Base-by-base conservation (phyloP, 306 rosid genomes). In the Corylus heterophylla region DNA sequence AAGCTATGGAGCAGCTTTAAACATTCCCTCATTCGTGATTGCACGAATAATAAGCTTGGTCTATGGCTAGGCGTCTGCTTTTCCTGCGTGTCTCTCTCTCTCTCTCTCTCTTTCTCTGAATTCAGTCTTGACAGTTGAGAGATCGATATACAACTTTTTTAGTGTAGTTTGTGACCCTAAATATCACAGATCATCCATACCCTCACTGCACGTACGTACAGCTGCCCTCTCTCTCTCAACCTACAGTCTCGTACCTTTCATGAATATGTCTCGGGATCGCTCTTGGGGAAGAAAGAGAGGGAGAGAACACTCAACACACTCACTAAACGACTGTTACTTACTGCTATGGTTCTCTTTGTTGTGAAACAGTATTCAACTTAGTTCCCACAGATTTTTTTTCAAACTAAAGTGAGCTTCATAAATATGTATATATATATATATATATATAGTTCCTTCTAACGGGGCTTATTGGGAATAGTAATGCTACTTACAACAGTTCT, bases 141-240 rank as follows among this genome's bases (percentile, higher is more conserved):
- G 44, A 35, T 35, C 2, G 2, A 42, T 5, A 76, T 82, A 85
- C 80, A 86, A 82, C 90, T 82, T 86, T 84, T 89, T 87, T 85
- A 72, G 93, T 87, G 90, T 76, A 81, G 87, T 73, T 81, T 9
- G 81, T 74, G 91, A 79, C 80, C 89, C 85, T 81, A 74, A 79
- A 67, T 63, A 68, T 79, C 86, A 49, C 82, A 74, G 78, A 71
- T 31, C 82, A 78, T 62, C 79, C 81, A 74, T 75, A 74, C 58
- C 82, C 80, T 42, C 45, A 42, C 8, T 42, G 45, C 45, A 6
- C 45, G 45, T 42, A 42, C 45, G 35, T 31, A 31, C 70, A 58
- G 54, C 22, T 74, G 74, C 64, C 47, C 73, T 52, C 66, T 56
- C 70, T 58, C 76, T 52, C 79, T 70, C 25, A 69, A 74, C 83